Conservation (phyloP, 768 basidiomycete species). For the Leccinum subgranulosum region DNA sequence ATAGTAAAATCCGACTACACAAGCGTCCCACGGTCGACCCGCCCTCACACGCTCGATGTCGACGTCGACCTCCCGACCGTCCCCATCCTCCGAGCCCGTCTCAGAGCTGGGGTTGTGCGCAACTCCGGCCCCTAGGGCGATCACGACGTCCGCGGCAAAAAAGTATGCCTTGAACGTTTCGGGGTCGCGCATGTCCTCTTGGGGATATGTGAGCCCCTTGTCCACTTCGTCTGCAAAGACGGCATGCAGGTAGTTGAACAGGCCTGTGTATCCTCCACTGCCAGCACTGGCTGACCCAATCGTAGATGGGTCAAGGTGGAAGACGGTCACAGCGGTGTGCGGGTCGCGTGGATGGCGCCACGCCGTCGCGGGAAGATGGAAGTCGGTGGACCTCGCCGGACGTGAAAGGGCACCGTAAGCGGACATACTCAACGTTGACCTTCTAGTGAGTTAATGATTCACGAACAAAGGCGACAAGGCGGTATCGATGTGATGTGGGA, state of each 20-base stretch:
- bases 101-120: neutral
- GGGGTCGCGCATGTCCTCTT: constrained; percentile 57
- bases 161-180: constrained; percentile 71
- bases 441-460: neutral
- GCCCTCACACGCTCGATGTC: constrained; percentile 44
- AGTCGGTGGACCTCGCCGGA: constrained; percentile 21
- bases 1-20: constrained; percentile 77
- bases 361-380: constrained; percentile 46
- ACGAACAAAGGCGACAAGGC: neutral
- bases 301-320: constrained; percentile 35
- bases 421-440: constrained; percentile 39
- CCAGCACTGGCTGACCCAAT: constrained; percentile 7
- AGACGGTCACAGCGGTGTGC: constrained; percentile 26
- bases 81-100: neutral
- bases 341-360: constrained; percentile 38
- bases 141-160: constrained; percentile 71
- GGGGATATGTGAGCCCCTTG: constrained; percentile 81
- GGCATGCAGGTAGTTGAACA: constrained; percentile 57
- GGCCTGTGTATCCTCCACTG: constrained; percentile 35
- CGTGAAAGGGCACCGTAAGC: constrained; percentile 66
- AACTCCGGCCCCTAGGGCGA: constrained; percentile 45
- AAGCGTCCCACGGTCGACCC: constrained; percentile 61
- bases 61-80: constrained; percentile 15
- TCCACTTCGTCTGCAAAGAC: constrained; percentile 75
- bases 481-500: neutral